These are phyloP conservation scores for Asclepias syriaca DNA, from an alignment of 257 asterid genomes.

Conservation along the genomic window DNA sequence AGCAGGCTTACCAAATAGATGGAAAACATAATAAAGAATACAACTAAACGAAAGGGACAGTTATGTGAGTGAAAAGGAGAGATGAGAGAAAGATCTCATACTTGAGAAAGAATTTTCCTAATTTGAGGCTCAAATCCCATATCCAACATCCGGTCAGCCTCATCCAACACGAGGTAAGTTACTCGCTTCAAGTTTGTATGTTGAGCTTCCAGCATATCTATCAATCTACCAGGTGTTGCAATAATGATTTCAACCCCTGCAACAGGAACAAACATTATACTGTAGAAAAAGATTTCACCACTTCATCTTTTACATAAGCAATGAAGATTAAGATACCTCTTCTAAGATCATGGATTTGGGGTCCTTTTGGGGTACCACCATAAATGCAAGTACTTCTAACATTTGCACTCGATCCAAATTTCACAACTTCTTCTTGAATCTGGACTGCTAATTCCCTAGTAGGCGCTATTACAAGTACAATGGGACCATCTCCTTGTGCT, in stretches of 20 bases:
- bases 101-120: slow-evolving; percentile 84
- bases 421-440: slow-evolving; percentile 78
- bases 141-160: slow-evolving; percentile 97
- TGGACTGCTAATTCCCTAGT: slow-evolving; percentile 94
- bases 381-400: slow-evolving; percentile 82
- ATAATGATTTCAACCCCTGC: slow-evolving; percentile 86
- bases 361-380: slow-evolving; percentile 97
- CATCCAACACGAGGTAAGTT: slow-evolving; percentile 87
- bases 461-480: slow-evolving; percentile 80
- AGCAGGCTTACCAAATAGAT: not conserved
- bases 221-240: slow-evolving; percentile 93
- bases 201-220: slow-evolving; percentile 88
- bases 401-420: slow-evolving; percentile 62
- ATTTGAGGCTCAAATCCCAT: slow-evolving; percentile 99
- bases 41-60: not conserved
- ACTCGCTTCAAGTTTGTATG: slow-evolving; percentile 82
- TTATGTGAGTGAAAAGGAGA: not conserved
- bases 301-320: slow-evolving; percentile 1
- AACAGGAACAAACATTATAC: slow-evolving; percentile 12
- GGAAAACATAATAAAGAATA: too few species aligned
- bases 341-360: slow-evolving; percentile 84
- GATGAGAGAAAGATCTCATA: slow-evolving; percentile 7
- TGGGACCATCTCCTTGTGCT: slow-evolving; percentile 88
- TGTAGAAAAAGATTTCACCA: slow-evolving; percentile 2
- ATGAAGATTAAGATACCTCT: slow-evolving; percentile 42